A percentile compares a stretch with the other conserved stretches of the same genome.
These are phyloP conservation scores for Endocalyx cinctus DNA, from an alignment of 2,329 filamentous ascomycete genomes.

Conservation along the genomic window DNA sequence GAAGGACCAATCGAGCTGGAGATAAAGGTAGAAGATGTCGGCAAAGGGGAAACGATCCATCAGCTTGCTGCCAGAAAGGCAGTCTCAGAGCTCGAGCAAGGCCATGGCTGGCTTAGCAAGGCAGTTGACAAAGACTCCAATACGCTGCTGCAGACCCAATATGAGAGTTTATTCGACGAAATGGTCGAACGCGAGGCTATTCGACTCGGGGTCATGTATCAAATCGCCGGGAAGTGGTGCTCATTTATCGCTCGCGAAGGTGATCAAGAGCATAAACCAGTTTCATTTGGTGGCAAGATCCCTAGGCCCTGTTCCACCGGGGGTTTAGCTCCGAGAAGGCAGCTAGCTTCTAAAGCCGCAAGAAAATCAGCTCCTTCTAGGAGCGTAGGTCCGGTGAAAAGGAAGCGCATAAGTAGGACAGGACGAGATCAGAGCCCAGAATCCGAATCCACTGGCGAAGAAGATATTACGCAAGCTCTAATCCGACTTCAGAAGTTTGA, in stretches of 20 bases:
- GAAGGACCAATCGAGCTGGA: constrained; percentile 10
- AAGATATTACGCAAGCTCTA: constrained; percentile 7
- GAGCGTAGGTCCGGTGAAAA: not conserved
- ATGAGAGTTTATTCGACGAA: constrained; percentile 4
- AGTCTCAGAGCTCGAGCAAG: constrained; percentile 9
- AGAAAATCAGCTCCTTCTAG: not conserved
- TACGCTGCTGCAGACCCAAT: constrained; percentile 2
- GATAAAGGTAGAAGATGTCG: constrained; percentile 10
- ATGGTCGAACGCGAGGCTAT: constrained; percentile 9
- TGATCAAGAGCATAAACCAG: not conserved
- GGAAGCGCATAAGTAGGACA: no score
- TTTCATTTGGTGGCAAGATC: constrained; percentile 1
- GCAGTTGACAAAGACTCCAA: constrained; percentile 3
- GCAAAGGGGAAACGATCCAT: constrained; percentile 10
- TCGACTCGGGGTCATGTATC: constrained; percentile 5
- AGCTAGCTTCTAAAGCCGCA: not conserved
- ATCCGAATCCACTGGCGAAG: not conserved
- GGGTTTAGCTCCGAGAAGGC: not conserved
- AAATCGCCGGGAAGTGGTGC: constrained; percentile 9
- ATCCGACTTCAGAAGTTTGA: constrained; percentile 9
- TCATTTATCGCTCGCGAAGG: constrained; percentile 6
- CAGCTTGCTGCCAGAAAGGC: constrained; percentile 11
- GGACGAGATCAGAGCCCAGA: not conserved
- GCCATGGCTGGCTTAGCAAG: constrained; percentile 6
- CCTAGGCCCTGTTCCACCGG: not conserved